These are phyloP conservation scores for Blastomyces parvus DNA, from an alignment of 2,329 filamentous ascomycete species.

Conservation along the genomic window DNA sequence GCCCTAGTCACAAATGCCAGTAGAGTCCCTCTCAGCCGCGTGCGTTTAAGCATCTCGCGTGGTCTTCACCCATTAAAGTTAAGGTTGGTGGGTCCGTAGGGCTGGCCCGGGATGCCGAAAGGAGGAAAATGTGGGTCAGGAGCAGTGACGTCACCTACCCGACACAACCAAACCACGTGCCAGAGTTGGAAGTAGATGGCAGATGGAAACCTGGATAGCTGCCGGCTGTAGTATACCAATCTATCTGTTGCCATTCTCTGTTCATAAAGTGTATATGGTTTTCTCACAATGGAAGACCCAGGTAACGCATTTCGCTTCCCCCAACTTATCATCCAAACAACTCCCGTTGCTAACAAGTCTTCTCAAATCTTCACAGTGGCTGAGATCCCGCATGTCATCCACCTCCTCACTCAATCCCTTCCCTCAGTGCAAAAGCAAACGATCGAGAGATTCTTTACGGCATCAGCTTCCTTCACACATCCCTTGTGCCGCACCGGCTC, in stretches of 20 bases:
- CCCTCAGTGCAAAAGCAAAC: slow-evolving; percentile 56
- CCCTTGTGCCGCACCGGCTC: slow-evolving; percentile 62
- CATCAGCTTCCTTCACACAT: slow-evolving; percentile 63
- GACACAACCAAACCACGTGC: too few relatives aligned
- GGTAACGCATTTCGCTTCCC: slow-evolving; percentile 12
- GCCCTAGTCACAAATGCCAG: too few relatives aligned
- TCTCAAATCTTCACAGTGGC: slow-evolving; percentile 26
- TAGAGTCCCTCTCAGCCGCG: too few relatives aligned
- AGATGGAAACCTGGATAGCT: too few relatives aligned
- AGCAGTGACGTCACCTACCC: slow-evolving; percentile 5
- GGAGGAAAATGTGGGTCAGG: background rate
- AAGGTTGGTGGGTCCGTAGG: too few relatives aligned
- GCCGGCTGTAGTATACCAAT: background rate
- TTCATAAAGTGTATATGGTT: background rate
- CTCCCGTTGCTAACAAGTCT: slow-evolving; percentile 28
- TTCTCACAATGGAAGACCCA: slow-evolving; percentile 17
- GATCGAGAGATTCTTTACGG: slow-evolving; percentile 63
- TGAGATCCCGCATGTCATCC: slow-evolving; percentile 60
- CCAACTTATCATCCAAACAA: background rate
- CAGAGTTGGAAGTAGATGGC: too few relatives aligned
- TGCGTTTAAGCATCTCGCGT: too few relatives aligned
- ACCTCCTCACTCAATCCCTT: slow-evolving; percentile 56
- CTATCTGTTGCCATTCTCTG: background rate
- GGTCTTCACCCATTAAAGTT: too few relatives aligned
- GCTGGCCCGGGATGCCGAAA: too few relatives aligned